Percentiles rank a stretch among this genome's conserved stretches.
Conservation (phyloP, 768 basidiomycete genomes). For the Boletus edulis region DNA sequence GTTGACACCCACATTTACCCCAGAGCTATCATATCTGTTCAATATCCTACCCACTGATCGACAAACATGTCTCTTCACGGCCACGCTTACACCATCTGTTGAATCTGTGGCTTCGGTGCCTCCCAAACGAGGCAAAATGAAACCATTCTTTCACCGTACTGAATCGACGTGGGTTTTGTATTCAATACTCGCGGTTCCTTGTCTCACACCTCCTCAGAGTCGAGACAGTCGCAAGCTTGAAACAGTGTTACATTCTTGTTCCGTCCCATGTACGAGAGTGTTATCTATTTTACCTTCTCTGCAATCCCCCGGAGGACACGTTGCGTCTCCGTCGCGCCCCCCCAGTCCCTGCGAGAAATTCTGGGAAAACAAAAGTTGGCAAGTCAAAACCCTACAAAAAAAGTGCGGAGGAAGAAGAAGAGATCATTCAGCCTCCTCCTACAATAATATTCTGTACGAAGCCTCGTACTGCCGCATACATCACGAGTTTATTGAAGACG, state of each 20-base stretch:
- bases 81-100: slow-evolving; percentile 86
- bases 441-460: slow-evolving; percentile 94
- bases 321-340: slow-evolving; percentile 61
- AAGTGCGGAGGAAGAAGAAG: slow-evolving; percentile 39
- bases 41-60: slow-evolving; percentile 72
- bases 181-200: not conserved
- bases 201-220: slow-evolving; percentile 45
- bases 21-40: slow-evolving; percentile 81
- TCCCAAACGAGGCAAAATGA: slow-evolving; percentile 79
- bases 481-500: slow-evolving; percentile 75
- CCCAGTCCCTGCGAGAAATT: slow-evolving; percentile 40
- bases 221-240: slow-evolving; percentile 85
- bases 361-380: slow-evolving; percentile 27
- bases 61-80: slow-evolving; percentile 97
- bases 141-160: slow-evolving; percentile 84
- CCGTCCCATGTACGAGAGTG: slow-evolving; percentile 93
- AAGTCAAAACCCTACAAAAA: slow-evolving; percentile 35
- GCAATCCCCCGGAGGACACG: slow-evolving; percentile 83
- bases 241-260: slow-evolving; percentile 87
- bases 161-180: slow-evolving; percentile 58
- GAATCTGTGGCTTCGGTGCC: slow-evolving; percentile 69
- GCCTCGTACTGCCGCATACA: slow-evolving; percentile 85
- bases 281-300: slow-evolving; percentile 87
- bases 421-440: slow-evolving; percentile 78
- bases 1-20: slow-evolving; percentile 83